Evolutionary conservation across 352 stramenopile species (phyloP), one percentile per base, ranked within the genome.

Genomic region (Peronospora belbahrii): DNA sequence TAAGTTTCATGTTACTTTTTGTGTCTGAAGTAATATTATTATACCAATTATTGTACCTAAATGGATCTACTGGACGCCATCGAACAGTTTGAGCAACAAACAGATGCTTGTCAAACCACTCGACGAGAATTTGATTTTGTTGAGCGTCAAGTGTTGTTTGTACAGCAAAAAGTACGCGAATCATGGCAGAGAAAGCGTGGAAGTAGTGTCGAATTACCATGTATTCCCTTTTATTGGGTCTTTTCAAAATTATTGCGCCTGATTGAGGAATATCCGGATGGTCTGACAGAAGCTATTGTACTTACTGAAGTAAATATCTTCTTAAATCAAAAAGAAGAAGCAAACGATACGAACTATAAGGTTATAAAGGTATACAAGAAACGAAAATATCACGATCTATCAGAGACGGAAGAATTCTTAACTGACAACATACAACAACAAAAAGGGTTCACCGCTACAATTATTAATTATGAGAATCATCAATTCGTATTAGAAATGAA

Each of bases 31-130:
- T n/a, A n/a, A 32, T 7, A 9, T 13, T 9, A 32, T 9, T n/a
- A 5, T 9, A 32, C 27, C 8, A 13, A n/a, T 32, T 32, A 6
- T 32, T 32, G 27, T 17, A 17, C 22, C 22, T 34, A 9, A 14
- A 85, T 85, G 71, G 74, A 86, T 42, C 57, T 82, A 42, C 55
- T 84, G 20, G 67, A 84, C 39, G 72, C 55, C 6, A 69, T 83
- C 53, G 69, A 85, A 37, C 58, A 56, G 38, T 48, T 74, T 37
- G 74, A 83, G 55, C 37, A 36, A 15, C 40, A 40, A 2, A 20
- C 24, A 11, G 22, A 34, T 17, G 2, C 39, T 37, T 23, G 6
- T 10, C 3, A 11, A 31, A 17, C 9, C 34, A n/a, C 4, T 14
- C 23, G 44, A 3, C 17, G 15, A 17, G 15, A 31, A 14, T 34